Conservation (phyloP, 352 stramenopile species). For the Pythium periplocum region DNA sequence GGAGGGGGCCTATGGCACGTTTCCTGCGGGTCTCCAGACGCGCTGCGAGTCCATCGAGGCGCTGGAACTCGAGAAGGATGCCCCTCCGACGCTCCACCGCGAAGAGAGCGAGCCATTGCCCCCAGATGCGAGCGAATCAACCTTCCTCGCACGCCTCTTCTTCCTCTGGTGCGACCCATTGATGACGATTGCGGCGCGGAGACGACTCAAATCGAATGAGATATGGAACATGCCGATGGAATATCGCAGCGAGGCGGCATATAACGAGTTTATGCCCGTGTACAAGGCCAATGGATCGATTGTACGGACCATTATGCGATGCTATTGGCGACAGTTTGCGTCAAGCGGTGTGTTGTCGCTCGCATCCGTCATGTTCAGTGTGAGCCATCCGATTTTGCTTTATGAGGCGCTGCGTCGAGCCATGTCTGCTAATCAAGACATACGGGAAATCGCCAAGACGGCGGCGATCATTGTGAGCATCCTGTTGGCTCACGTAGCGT, state of each 20-base stretch:
- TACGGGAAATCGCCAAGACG: constrained; percentile 1
- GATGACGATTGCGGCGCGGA: constrained; percentile 7
- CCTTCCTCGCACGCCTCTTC: constrained; percentile 11
- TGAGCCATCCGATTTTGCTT: constrained; percentile 18
- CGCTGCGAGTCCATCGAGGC: not conserved
- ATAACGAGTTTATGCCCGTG: constrained; percentile 10
- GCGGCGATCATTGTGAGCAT: too few relatives aligned
- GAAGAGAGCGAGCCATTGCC: too few relatives aligned
- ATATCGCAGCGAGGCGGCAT: constrained; percentile 9
- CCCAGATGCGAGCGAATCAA: not conserved
- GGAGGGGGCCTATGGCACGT: constrained; percentile 7
- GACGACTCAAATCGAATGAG: constrained; percentile 9
- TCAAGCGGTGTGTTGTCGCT: constrained; percentile 10
- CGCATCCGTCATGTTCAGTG: constrained; percentile 6
- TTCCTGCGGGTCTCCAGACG: not conserved
- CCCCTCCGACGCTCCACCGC: too few relatives aligned
- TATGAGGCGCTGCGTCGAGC: constrained; percentile 12
- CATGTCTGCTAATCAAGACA: constrained; percentile 3
- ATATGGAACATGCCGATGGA: constrained; percentile 14
- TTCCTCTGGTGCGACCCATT: constrained; percentile 20
- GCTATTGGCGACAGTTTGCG: constrained; percentile 12
- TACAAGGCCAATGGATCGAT: constrained; percentile 15
- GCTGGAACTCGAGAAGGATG: too few relatives aligned
- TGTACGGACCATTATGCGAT: constrained; percentile 11
- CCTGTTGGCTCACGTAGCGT: too few relatives aligned